These are phyloP conservation scores for Zygosaccharomyces bisporus DNA, from an alignment of 805 yeast species.

Conservation along the genomic window DNA sequence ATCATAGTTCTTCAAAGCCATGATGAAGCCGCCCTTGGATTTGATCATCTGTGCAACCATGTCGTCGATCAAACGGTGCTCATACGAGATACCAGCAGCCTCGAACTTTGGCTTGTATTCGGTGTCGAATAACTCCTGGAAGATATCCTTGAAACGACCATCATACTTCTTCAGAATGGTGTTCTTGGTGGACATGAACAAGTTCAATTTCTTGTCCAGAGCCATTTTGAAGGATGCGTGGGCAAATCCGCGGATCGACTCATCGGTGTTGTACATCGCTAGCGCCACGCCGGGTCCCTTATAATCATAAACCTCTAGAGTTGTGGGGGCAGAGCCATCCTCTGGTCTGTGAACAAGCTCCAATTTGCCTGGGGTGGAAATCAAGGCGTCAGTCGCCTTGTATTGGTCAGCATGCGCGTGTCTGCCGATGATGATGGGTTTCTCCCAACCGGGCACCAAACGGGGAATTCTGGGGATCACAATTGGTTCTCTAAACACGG, in stretches of 20 bases:
- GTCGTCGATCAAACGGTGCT: slow-evolving; percentile 79
- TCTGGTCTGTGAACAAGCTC: slow-evolving; percentile 63
- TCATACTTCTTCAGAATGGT: slow-evolving; percentile 79
- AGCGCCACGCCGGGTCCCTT: slow-evolving; percentile 63
- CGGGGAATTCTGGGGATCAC: slow-evolving; percentile 75
- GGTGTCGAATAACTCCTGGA: slow-evolving; percentile 60
- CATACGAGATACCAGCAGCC: slow-evolving; percentile 60
- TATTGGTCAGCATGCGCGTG: slow-evolving; percentile 85
- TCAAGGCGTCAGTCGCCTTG: slow-evolving; percentile 70
- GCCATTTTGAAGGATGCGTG: slow-evolving; percentile 78
- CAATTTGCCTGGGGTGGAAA: slow-evolving; percentile 59
- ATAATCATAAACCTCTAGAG: slow-evolving; percentile 53
- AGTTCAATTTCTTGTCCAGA: slow-evolving; percentile 55
- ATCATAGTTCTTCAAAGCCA: slow-evolving; percentile 80
- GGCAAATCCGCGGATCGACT: slow-evolving; percentile 72
- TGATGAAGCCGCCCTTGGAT: slow-evolving; percentile 75
- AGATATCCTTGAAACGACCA: slow-evolving; percentile 78
- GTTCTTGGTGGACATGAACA: slow-evolving; percentile 71
- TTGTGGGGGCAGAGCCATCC: slow-evolving; percentile 48
- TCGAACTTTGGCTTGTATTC: slow-evolving; percentile 58
- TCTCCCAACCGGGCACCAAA: slow-evolving; percentile 73
- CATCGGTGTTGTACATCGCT: slow-evolving; percentile 82
- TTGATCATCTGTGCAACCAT: slow-evolving; percentile 89
- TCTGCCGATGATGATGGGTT: slow-evolving; percentile 81
- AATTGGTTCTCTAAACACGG: slow-evolving; percentile 81